A percentile compares a stretch with the other conserved stretches of the same genome.
These are phyloP conservation scores for Tripidium arundinaceum DNA, from an alignment of 202 grass and related monocot genomes.

Conservation along the genomic window DNA sequence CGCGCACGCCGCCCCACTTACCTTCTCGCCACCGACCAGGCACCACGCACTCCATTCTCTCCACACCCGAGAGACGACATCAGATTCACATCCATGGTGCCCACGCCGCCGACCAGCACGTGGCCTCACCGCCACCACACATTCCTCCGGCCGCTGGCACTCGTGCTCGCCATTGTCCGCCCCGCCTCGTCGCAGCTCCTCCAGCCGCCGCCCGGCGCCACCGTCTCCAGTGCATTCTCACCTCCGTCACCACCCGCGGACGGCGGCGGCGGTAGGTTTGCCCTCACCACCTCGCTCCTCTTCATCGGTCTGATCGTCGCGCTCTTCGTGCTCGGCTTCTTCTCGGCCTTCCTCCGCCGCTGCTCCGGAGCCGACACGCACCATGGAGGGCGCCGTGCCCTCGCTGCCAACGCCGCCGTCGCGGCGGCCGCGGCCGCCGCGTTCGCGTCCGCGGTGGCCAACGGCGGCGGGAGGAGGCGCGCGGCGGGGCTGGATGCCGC, in stretches of 20 bases:
- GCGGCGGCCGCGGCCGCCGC: slow-evolving; percentile 24
- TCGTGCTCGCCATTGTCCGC: not conserved
- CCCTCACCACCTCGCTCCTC: slow-evolving; percentile 46
- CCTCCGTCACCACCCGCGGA: not conserved
- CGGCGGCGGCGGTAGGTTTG: not conserved
- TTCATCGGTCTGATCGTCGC: slow-evolving; percentile 47
- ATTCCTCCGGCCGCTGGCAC: not conserved
- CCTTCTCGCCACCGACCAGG: not conserved
- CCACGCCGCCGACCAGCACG: not conserved
- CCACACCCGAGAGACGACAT: not conserved
- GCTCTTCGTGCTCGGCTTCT: slow-evolving; percentile 74
- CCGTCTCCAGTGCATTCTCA: not conserved
- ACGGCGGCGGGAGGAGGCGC: not conserved
- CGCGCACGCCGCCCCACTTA: slow-evolving; percentile 5
- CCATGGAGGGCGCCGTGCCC: too few species aligned
- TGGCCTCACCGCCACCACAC: not conserved
- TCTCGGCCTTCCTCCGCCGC: slow-evolving; percentile 62
- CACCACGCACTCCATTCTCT: not conserved
- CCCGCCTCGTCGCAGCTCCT: slow-evolving; percentile 35
- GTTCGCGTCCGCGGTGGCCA: not conserved
- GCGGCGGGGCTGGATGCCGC: slow-evolving; percentile 42
- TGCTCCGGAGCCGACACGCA: slow-evolving; percentile 22
- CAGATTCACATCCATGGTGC: slow-evolving; percentile 17
- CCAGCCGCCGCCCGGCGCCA: slow-evolving; percentile 14
- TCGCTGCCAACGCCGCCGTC: slow-evolving; percentile 8